These are phyloP conservation scores for Diaporthe helianthi DNA, from an alignment of 2,329 filamentous ascomycete species.

Conservation along the genomic window DNA sequence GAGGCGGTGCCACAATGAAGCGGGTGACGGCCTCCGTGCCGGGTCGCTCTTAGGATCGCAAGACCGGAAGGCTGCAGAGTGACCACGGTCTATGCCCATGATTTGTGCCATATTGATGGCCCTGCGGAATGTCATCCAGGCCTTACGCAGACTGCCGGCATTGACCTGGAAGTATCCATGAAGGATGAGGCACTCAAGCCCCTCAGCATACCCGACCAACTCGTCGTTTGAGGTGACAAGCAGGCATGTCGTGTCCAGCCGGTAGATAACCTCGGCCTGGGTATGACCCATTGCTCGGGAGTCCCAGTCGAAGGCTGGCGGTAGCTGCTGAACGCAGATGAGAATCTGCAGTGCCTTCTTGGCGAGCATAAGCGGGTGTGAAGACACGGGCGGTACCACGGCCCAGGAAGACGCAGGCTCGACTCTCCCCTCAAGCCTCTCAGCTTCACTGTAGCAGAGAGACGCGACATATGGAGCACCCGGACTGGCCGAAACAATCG, in stretches of 20 bases:
- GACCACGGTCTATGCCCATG: constrained; percentile 54
- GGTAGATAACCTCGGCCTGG: constrained; percentile 41
- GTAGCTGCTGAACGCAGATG: constrained; percentile 54
- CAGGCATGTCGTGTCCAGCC: constrained; percentile 44
- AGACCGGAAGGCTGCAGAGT: constrained; percentile 45
- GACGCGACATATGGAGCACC: constrained; percentile 42
- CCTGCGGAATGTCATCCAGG: constrained; percentile 60
- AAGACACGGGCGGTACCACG: constrained; percentile 43
- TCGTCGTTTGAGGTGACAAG: constrained; percentile 59
- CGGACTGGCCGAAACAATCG: constrained; percentile 40
- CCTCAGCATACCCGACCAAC: constrained; percentile 58
- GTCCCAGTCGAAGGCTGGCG: constrained; percentile 42
- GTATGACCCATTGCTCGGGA: constrained; percentile 40
- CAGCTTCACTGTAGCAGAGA: constrained; percentile 43
- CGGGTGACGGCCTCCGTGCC: constrained; percentile 40
- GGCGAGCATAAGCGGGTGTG: constrained; percentile 57
- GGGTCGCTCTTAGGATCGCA: constrained; percentile 47
- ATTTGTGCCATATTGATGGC: constrained; percentile 59
- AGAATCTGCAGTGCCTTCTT: constrained; percentile 55
- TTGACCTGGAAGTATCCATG: constrained; percentile 58
- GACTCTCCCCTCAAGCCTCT: constrained; percentile 42
- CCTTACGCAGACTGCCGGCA: constrained; percentile 59
- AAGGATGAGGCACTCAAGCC: constrained; percentile 58
- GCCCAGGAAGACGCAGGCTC: constrained; percentile 39
- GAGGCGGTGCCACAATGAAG: constrained; percentile 56